Conservation (phyloP, 2,329 filamentous ascomycete species). For the Claviceps sorghi region DNA sequence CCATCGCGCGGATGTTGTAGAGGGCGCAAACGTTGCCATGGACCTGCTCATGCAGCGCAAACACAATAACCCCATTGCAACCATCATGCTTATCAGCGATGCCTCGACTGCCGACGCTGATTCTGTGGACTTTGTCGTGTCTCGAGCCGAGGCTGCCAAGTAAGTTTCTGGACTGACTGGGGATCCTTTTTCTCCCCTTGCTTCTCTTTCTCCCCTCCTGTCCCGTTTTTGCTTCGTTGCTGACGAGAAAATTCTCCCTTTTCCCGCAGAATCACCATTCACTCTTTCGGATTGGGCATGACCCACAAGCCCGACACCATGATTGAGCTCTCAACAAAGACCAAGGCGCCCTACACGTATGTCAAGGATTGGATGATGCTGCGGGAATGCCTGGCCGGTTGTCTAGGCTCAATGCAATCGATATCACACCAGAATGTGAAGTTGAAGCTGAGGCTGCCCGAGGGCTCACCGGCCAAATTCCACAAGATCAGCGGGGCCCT, state of each 20-base stretch:
- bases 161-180: too few relatives aligned
- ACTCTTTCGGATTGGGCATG: slow-evolving; percentile 90
- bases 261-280: slow-evolving; percentile 66
- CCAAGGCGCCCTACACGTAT: slow-evolving; percentile 94
- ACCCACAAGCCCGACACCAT: slow-evolving; percentile 98
- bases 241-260: background rate
- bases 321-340: slow-evolving; percentile 90
- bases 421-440: slow-evolving; percentile 98
- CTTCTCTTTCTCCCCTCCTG: background rate
- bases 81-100: slow-evolving; percentile 93
- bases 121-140: slow-evolving; percentile 95
- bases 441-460: slow-evolving; percentile 81
- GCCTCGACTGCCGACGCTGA: slow-evolving; percentile 88
- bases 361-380: slow-evolving; percentile 99
- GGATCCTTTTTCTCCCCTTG: too few relatives aligned
- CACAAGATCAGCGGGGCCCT: slow-evolving; percentile 95
- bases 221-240: background rate
- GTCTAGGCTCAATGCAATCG: slow-evolving; percentile 78
- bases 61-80: slow-evolving; percentile 86
- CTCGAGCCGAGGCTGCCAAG: slow-evolving; percentile 92
- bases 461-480: slow-evolving; percentile 94
- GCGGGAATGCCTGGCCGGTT: slow-evolving; percentile 86
- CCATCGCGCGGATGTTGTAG: slow-evolving; percentile 87
- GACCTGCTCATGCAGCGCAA: slow-evolving; percentile 96
- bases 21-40: slow-evolving; percentile 96